These are phyloP conservation scores for Backusella luteola DNA, from an alignment of 192 early-diverging fungal species.

Conservation along the genomic window DNA sequence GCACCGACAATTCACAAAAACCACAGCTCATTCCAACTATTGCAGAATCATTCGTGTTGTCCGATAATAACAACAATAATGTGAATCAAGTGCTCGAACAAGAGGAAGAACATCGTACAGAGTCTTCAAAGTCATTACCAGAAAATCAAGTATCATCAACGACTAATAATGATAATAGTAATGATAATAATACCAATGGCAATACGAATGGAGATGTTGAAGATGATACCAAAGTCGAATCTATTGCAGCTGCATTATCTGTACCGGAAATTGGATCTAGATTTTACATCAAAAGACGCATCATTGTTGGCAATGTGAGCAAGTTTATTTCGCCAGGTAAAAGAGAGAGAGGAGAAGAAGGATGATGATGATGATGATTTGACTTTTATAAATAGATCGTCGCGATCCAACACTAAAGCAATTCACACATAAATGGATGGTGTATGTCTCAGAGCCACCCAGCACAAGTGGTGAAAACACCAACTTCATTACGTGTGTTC, in stretches of 20 bases:
- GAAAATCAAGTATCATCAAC: not conserved
- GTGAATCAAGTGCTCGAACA: not conserved
- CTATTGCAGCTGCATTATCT: conserved; percentile 21
- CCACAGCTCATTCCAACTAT: not conserved
- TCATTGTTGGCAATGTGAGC: conserved; percentile 73
- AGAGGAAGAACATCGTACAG: not conserved
- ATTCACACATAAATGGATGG: conserved; percentile 88
- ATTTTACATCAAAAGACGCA: conserved; percentile 68
- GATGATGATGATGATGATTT: not conserved
- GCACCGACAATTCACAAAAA: conserved; percentile 27
- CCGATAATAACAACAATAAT: not conserved
- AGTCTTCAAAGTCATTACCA: conserved; percentile 11
- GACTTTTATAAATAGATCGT: conserved; percentile 34
- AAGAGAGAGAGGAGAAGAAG: not conserved
- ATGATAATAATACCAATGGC: not conserved
- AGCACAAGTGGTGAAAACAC: conserved; percentile 45
- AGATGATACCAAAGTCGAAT: conserved; percentile 13
- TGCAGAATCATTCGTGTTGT: not conserved
- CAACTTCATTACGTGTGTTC: conserved; percentile 74
- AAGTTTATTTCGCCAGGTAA: conserved; percentile 59
- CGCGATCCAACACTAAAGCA: conserved; percentile 53
- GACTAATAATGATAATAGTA: not conserved
- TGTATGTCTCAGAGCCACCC: conserved; percentile 72
- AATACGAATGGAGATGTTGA: not conserved
- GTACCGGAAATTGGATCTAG: conserved; percentile 56